phyloP scores from a whole-genome alignment of 83 land plant genomes.

The Picea abies region DNA sequence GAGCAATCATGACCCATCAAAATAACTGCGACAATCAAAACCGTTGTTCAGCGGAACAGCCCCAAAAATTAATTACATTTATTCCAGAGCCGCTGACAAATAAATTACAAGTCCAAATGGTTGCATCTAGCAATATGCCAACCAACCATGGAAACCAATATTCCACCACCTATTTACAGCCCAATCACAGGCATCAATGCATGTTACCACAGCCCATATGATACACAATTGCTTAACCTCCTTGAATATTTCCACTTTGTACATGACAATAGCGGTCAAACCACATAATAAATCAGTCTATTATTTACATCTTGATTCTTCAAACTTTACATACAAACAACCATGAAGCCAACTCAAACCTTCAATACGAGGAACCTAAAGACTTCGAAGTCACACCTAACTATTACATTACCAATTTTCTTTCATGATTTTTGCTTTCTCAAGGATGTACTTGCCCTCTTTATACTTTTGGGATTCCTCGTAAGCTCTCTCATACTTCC shows the following conservation, averaged over 20 bases:
- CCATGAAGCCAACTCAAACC: conserved; percentile 11
- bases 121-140: conserved; percentile 14
- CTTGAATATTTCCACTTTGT: background rate
- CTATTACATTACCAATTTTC: conserved; percentile 30
- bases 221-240: conserved; percentile 2
- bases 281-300: conserved; percentile 12
- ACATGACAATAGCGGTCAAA: background rate
- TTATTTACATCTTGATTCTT: background rate
- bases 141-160: conserved; percentile 1
- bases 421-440: conserved; percentile 60
- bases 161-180: conserved; percentile 1
- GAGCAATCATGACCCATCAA: too few relatives aligned
- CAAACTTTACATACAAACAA: background rate
- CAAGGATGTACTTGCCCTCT: conserved; percentile 66
- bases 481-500: conserved; percentile 63
- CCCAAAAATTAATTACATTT: conserved; percentile 12
- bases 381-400: background rate
- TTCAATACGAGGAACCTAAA: background rate
- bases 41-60: background rate
- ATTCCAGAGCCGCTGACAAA: conserved; percentile 6
- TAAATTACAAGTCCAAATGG: conserved; percentile 12
- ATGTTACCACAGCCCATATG: conserved; percentile 5
- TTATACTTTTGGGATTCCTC: conserved; percentile 69
- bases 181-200: background rate
- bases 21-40: too few relatives aligned